Evolutionary conservation across 2,329 filamentous ascomycete genomes (phyloP).

Genomic region (Rhynchosporium secalis): DNA sequence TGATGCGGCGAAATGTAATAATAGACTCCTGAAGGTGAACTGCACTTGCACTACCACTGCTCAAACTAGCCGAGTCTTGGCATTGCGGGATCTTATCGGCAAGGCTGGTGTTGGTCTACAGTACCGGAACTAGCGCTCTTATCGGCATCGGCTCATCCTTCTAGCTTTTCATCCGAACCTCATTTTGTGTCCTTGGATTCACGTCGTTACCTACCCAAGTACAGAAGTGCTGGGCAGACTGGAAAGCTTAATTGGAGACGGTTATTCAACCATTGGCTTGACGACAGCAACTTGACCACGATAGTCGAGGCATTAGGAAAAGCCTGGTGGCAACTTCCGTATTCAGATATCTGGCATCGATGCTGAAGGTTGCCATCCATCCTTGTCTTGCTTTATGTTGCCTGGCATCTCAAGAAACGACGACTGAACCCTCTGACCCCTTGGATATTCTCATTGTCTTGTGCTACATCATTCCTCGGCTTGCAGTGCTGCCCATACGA

Average conservation of each 20-base stretch:
- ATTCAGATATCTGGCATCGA: background rate
- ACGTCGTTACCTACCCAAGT: background rate
- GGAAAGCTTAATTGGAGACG: too few species aligned
- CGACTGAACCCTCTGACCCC: too few species aligned
- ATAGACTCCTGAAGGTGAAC: constrained; percentile 3
- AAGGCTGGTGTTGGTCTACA: background rate
- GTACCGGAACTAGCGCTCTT: background rate
- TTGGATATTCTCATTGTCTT: background rate
- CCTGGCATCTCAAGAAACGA: background rate
- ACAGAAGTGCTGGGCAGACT: background rate
- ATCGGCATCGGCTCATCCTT: background rate
- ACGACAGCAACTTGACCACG: background rate
- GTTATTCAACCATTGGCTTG: too few species aligned
- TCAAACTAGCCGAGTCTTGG: constrained; percentile 20
- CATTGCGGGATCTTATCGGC: constrained; percentile 14
- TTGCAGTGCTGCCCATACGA: background rate
- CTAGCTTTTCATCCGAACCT: background rate
- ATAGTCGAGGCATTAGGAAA: background rate
- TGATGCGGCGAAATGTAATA: background rate
- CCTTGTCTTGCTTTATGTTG: background rate
- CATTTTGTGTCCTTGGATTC: background rate
- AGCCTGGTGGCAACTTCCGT: background rate
- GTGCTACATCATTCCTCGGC: background rate
- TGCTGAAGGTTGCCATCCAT: background rate
- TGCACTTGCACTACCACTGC: background rate